phyloP scores from a whole-genome alignment of 306 rosid species.

The Cercis canadensis region DNA sequence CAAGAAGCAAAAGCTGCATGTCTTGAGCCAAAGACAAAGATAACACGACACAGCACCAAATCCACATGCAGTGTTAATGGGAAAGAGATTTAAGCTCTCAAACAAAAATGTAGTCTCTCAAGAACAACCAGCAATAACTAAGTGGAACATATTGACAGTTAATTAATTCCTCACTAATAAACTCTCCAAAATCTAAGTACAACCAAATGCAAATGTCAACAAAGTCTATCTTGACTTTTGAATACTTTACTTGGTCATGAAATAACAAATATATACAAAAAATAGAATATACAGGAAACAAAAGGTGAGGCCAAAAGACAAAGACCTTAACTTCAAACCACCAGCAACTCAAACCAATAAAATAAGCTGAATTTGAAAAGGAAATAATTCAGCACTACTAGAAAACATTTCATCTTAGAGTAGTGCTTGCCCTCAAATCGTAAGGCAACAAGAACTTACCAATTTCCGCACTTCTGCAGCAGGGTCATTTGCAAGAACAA shows the following conservation, averaged over 20 bases:
- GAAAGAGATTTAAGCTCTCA: background rate
- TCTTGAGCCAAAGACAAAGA: background rate
- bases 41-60: background rate
- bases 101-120: background rate
- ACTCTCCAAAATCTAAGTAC: constrained; percentile 15
- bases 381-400: constrained; percentile 7
- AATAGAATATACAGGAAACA: constrained; percentile 19
- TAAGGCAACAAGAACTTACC: constrained; percentile 56
- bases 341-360: constrained; percentile 29
- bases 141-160: constrained; percentile 1
- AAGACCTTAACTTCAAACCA: constrained; percentile 13
- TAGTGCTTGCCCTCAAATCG: constrained; percentile 17
- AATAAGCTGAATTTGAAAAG: constrained; percentile 27
- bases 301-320: constrained; percentile 8
- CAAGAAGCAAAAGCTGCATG: background rate
- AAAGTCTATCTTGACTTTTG: constrained; percentile 20
- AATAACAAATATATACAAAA: too few species aligned
- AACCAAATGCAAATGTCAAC: background rate
- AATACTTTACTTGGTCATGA: constrained; percentile 2
- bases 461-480: constrained; percentile 86
- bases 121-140: constrained; percentile 18
- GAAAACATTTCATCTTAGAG: constrained; percentile 13
- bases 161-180: constrained; percentile 2
- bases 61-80: background rate
- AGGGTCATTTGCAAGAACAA: constrained; percentile 84